phyloP scores from a whole-genome alignment of 306 rosid species.

The Canavalia gladiata region DNA sequence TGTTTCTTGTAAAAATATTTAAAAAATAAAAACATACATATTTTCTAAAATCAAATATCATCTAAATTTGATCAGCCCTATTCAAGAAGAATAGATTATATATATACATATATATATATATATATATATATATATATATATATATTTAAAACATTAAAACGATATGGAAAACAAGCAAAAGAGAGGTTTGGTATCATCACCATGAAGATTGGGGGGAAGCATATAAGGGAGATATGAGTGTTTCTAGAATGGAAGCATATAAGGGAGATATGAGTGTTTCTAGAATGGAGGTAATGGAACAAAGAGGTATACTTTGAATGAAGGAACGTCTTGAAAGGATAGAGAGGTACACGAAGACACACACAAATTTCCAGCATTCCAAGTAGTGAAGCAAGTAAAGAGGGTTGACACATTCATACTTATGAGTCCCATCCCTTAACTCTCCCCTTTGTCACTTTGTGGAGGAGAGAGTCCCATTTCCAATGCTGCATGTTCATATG shows the following conservation, averaged over 20 bases:
- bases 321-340: not conserved
- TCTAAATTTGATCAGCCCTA: too few species aligned
- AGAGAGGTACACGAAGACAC: not conserved
- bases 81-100: too few species aligned
- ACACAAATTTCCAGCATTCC: not conserved
- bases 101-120: too few species aligned
- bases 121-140: too few species aligned
- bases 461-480: not conserved
- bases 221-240: not conserved
- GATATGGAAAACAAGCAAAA: too few species aligned
- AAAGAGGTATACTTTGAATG: not conserved
- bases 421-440: not conserved
- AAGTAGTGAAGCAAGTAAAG: too few species aligned
- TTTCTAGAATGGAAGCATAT: not conserved
- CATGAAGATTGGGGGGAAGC: not conserved
- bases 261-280: not conserved
- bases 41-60: too few species aligned
- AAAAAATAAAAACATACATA: too few species aligned
- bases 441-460: not conserved
- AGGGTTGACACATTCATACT: not conserved
- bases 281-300: not conserved
- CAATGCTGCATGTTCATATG: not conserved
- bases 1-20: too few species aligned
- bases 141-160: too few species aligned
- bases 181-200: not conserved